Base-by-base conservation (phyloP, 192 early-diverging fungal species). In the Linnemannia schmuckeri region DNA sequence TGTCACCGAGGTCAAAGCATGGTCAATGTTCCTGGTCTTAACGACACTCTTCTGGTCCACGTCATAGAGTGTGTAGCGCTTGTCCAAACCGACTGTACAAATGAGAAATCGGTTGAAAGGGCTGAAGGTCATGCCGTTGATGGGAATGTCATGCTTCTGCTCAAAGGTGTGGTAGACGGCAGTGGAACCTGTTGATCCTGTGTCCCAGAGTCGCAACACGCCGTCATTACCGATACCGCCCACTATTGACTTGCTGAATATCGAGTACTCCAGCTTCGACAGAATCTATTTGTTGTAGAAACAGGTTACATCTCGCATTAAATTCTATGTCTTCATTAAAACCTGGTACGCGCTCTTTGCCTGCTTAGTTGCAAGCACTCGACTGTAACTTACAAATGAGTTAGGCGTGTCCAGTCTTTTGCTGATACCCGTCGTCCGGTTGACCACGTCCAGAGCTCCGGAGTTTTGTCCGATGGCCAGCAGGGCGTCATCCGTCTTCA, bases 91-190 rank as follows among this genome's bases (percentile, higher is more conserved):
- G 55, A 77, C 78, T 52, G 88, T 90, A 22, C 79, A 78, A 52
- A 90, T 82, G 8, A 90, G 85, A 52, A 83, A 83, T 49, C 78
- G 78, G 70, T 90, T 90, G 55, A 75, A 85, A 12, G 90, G 85
- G 20, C 88, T 89, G 81, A 90, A 90, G 0, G 90, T 82, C 72
- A 90, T 88, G 35, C 82, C 88, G 42, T 79, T 87, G 52, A 89
- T 88, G n/a, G 87, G 70, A 18, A 69, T 55, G 38, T 83, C 68
- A 68, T 90, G 88, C 17, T 85, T 82, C 6, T 70, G 46, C 15
- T 79, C 68, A 71, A 89, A 89, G 47, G 79, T 90, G 74, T 88
- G 88, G 27, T 88, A 74, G 12, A 86, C 63, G 7, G 89, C 82
- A 2, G 80, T 75, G 6, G 85, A 82, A 37, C 82, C 79, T 22